Base-by-base conservation (phyloP, 768 basidiomycete genomes). In the Lactarius deliciosus region DNA sequence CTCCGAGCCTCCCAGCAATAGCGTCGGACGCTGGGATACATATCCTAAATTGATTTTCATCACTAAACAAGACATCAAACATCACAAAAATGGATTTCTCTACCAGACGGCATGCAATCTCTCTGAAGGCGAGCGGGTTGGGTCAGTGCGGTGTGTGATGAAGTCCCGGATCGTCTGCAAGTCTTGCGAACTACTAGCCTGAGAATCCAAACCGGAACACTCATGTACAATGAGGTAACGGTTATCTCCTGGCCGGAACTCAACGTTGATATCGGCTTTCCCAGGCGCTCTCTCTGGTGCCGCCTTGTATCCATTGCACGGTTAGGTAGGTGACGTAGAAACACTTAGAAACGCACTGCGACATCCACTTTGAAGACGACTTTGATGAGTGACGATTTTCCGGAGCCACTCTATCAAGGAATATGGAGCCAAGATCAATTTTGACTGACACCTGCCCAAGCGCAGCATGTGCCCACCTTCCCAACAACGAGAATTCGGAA, bases 401-500 rank as follows among this genome's bases (percentile, higher is more conserved):
- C 65, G 2, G 65, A 66, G 9, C 32, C 30, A 1, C 36, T 50
- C 65, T 66, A 40, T 15, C 1, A 36, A 43, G 38, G 34, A 50
- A 25, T 3, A 5, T 13, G 22, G 11, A 34, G 16, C 28, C 22
- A n/a, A 8, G 11, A n/a, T 66, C 5, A 62, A 36, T 28, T 28
- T 32, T 2, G 7, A 13, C n/a, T 16, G 10, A 6, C 8, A 8
- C 9, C 25, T 15, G 11, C 38, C 10, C 7, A 20, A 18, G 13
- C 0, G 22, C 1, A 41, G 11, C 16, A 25, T 15, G 13, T 53
- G 43, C 65, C 32, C 30, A 66, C 65, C 57, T 63, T 57, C 18
- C 65, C 65, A 2, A 59, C 40, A n/a, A 62, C 57, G 50, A 66
- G 61, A 63, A 66, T 43, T 36, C 57, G 61, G 50, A 66, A 63